Percentiles rank a stretch among this genome's conserved stretches.
phyloP scores from a whole-genome alignment of 148 eudicot genomes.

The Selenicereus undatus region DNA sequence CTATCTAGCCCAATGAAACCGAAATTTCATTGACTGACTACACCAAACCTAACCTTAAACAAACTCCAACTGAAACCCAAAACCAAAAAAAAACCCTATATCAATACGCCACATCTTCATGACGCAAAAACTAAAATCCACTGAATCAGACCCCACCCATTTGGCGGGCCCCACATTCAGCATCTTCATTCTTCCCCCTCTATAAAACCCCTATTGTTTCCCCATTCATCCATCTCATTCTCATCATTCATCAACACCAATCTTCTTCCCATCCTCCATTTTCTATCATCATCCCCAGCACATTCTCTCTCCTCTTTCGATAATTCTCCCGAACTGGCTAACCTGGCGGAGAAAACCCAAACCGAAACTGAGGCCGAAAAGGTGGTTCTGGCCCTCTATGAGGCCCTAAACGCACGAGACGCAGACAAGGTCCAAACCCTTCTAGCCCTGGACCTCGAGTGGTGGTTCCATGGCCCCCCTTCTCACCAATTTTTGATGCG shows the following conservation, averaged over 20 bases:
- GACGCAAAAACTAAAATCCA: too few species aligned
- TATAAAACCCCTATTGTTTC: background rate
- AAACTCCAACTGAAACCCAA: too few species aligned
- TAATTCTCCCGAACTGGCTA: constrained; percentile 46
- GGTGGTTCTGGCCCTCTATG: constrained; percentile 54
- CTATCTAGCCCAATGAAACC: too few species aligned
- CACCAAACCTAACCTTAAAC: too few species aligned
- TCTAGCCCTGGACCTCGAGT: constrained; percentile 60
- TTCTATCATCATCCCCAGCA: background rate
- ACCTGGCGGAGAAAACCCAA: constrained; percentile 13
- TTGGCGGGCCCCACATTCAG: background rate
- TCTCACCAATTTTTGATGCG: constrained; percentile 68
- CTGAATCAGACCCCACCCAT: too few species aligned
- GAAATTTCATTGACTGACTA: too few species aligned
- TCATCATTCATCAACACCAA: background rate
- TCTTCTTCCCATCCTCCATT: background rate
- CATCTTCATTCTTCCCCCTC: background rate
- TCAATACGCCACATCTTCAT: too few species aligned
- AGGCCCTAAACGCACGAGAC: constrained; percentile 60
- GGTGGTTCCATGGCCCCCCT: constrained; percentile 87
- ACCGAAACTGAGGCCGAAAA: constrained; percentile 15
- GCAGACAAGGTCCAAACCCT: constrained; percentile 43
- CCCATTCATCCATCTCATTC: background rate
- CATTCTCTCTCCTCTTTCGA: background rate
- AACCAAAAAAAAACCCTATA: too few species aligned